A percentile compares a stretch with the other conserved stretches of the same genome.
phyloP scores from a whole-genome alignment of 192 early-diverging fungal genomes.

The Cetraspora pellucida region DNA sequence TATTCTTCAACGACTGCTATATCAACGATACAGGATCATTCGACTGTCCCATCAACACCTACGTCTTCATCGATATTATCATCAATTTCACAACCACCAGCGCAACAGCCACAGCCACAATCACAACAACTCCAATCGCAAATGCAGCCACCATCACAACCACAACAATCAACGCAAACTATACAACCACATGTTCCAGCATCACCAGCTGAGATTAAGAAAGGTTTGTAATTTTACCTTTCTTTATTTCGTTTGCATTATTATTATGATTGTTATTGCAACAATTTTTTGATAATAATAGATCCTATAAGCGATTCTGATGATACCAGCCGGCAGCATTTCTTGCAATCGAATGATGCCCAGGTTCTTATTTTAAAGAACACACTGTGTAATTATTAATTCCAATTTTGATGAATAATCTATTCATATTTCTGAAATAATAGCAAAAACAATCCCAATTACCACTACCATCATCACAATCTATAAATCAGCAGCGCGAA shows the following conservation, averaged over 20 bases:
- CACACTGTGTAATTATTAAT: not conserved
- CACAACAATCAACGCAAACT: not conserved
- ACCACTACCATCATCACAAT: not conserved
- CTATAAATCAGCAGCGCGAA: not conserved
- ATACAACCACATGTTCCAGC: conserved; percentile 16
- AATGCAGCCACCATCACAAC: not conserved
- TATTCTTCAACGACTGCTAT: conserved; percentile 11
- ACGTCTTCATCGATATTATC: conserved; percentile 35
- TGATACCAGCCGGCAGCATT: conserved; percentile 17
- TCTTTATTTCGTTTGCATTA: no score
- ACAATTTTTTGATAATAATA: not conserved
- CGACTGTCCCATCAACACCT: conserved; percentile 41
- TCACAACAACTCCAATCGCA: conserved; percentile 31
- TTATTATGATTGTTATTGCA: no score
- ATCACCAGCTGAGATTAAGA: conserved; percentile 16
- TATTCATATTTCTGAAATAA: not conserved
- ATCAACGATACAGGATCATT: conserved; percentile 34
- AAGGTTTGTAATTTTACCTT: not conserved
- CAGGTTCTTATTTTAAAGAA: not conserved
- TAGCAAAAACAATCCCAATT: not conserved
- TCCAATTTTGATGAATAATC: not conserved
- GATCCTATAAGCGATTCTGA: not conserved
- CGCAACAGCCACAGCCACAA: conserved; percentile 38
- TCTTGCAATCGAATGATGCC: not conserved
- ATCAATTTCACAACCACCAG: conserved; percentile 27